Evolutionary conservation across 805 yeast genomes (phyloP).

Genomic region (Kuraishia ogatae): DNA sequence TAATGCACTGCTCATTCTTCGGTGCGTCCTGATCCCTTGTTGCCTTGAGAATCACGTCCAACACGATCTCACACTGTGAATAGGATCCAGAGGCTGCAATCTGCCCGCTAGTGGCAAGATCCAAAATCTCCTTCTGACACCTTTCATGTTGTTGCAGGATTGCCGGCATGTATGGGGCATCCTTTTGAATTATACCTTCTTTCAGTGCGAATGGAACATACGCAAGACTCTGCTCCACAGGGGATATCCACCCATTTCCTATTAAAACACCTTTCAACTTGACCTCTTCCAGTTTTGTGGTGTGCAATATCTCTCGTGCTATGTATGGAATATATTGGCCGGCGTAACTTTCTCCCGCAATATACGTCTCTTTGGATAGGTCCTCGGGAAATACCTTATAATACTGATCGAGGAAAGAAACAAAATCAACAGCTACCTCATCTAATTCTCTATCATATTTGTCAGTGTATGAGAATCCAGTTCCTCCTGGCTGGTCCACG

Average conservation of each 20-base stretch:
- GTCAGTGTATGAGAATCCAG: constrained; percentile 73
- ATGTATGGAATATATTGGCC: constrained; percentile 94
- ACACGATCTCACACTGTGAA: constrained; percentile 30
- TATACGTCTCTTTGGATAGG: constrained; percentile 42
- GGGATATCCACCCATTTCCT: constrained; percentile 95
- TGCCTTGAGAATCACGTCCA: constrained; percentile 26
- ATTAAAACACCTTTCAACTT: constrained; percentile 62
- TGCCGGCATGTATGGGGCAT: constrained; percentile 28
- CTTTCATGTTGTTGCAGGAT: constrained; percentile 43
- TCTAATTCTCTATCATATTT: constrained; percentile 44
- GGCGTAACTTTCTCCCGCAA: constrained; percentile 96
- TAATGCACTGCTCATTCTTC: constrained; percentile 50
- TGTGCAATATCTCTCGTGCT: constrained; percentile 44
- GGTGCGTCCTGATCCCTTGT: constrained; percentile 19
- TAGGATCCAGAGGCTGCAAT: constrained; percentile 14
- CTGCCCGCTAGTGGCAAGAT: constrained; percentile 14
- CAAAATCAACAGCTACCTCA: constrained; percentile 53
- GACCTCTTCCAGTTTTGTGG: constrained; percentile 34
- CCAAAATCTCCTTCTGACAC: constrained; percentile 47
- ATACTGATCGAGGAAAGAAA: constrained; percentile 58
- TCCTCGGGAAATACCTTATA: constrained; percentile 70
- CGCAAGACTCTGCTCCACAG: constrained; percentile 74
- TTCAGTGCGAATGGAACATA: constrained; percentile 64
- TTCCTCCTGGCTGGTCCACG: constrained; percentile 92
- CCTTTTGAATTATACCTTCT: constrained; percentile 41